A percentile compares a stretch with the other conserved stretches of the same genome.
These are phyloP conservation scores for Fomes fomentarius DNA, from an alignment of 1,284 basidiomycete genomes.

Conservation along the genomic window DNA sequence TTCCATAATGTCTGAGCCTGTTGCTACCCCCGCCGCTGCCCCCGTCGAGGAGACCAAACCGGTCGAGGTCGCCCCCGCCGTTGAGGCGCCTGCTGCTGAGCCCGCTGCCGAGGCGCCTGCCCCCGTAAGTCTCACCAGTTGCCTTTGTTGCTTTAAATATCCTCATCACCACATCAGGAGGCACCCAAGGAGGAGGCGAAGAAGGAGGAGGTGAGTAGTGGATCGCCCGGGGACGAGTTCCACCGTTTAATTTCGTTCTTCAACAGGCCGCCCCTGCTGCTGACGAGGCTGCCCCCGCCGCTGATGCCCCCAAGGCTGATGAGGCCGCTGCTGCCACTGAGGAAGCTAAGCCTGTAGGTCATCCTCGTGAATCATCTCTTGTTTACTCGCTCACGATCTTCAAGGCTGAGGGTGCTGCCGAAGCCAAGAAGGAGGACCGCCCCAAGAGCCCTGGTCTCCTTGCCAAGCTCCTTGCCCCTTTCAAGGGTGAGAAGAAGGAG, in stretches of 20 bases:
- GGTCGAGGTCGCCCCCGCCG: constrained; percentile 43
- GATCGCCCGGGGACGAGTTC: not conserved
- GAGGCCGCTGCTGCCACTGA: constrained; percentile 45
- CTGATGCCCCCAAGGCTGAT: constrained; percentile 40
- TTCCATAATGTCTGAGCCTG: constrained; percentile 79
- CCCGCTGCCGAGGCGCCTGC: constrained; percentile 35
- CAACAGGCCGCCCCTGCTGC: constrained; percentile 25
- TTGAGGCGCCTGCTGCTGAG: constrained; percentile 38
- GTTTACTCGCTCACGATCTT: constrained; percentile 3
- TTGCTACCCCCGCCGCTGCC: constrained; percentile 39
- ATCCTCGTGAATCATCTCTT: constrained; percentile 9
- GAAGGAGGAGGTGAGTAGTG: constrained; percentile 18
- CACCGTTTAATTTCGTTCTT: not conserved
- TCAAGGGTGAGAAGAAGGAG: constrained; percentile 48
- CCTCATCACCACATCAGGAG: constrained; percentile 11
- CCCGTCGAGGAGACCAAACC: constrained; percentile 51
- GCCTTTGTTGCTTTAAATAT: not conserved
- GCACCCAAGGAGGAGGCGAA: constrained; percentile 25
- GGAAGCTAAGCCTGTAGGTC: constrained; percentile 65
- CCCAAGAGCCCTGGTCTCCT: constrained; percentile 79
- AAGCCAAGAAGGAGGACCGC: constrained; percentile 69
- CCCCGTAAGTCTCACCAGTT: constrained; percentile 14
- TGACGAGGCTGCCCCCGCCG: constrained; percentile 38
- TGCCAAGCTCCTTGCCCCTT: constrained; percentile 71
- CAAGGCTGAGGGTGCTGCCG: constrained; percentile 45